phyloP scores from a whole-genome alignment of 1,284 basidiomycete genomes.

The Volvariella volvacea region DNA sequence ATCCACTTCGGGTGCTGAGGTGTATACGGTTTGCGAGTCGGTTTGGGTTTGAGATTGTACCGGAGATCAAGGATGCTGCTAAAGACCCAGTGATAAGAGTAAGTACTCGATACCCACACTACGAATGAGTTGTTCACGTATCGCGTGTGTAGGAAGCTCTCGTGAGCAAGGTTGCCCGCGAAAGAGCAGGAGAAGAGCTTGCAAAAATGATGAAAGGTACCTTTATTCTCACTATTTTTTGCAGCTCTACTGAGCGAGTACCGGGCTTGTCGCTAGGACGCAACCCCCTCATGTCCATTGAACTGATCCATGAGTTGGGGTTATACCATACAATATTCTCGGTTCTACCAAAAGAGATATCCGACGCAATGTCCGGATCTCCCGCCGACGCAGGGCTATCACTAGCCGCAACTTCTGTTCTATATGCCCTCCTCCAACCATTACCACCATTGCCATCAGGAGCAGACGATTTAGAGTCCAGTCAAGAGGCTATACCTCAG shows the following conservation, averaged over 20 bases:
- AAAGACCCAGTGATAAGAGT: constrained; percentile 70
- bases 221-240: constrained; percentile 6
- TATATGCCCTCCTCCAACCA: constrained; percentile 41
- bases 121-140: constrained; percentile 4
- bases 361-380: constrained; percentile 36
- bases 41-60: constrained; percentile 79
- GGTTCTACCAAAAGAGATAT: constrained; percentile 39
- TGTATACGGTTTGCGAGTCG: constrained; percentile 91
- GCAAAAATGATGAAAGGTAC: constrained; percentile 87
- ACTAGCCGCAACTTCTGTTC: constrained; percentile 53
- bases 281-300: constrained; percentile 69
- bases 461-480: constrained; percentile 4
- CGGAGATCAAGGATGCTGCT: constrained; percentile 64
- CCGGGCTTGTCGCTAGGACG: constrained; percentile 47
- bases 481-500: constrained; percentile 23
- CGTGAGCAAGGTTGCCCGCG: constrained; percentile 75
- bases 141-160: constrained; percentile 53
- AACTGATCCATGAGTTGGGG: constrained; percentile 63
- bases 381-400: constrained; percentile 31
- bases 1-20: constrained; percentile 88
- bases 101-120: constrained; percentile 1
- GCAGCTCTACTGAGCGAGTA: constrained; percentile 2
- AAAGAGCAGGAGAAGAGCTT: constrained; percentile 86
- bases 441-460: no score
- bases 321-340: constrained; percentile 72